Evolutionary conservation across 2,329 filamentous ascomycete species (phyloP), one percentile per base, ranked within the genome.

Genomic region (Trichoderma atroviride): DNA sequence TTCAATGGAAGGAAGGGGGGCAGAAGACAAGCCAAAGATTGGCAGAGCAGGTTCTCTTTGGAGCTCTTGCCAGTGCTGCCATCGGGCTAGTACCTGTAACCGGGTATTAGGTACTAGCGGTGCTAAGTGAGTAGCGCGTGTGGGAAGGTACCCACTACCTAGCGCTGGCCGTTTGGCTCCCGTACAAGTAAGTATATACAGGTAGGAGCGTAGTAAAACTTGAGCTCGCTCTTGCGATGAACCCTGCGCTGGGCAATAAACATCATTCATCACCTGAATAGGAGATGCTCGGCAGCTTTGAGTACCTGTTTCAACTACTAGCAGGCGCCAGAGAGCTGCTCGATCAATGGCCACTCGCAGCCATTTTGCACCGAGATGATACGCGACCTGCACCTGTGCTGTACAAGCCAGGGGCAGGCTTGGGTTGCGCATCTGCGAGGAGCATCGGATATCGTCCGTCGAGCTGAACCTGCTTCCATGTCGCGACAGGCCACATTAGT

Each of bases 361-460:
- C 19, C 2, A n/a, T 40, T 6, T 40, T 11, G n/a, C 24, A 27
- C 52, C 31, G 31, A 43, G 57, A 24, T 37, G 40, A 60, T 31
- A 61, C 59, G 59, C 59, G 29, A n/a, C 40, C 52, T 53, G 59
- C 40, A 52, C 16, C 33, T 4, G 16, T 43, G 19, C 29, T 31
- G 40, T 33, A 24, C 59, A 33, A 29, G 33, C 59, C 27, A 50
- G n/a, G 27, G 13, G 40, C 40, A 62, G 43, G 59, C 19, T 24
- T 14, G 13, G 14, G 4, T 47, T 50, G 47, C 47, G 47, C 47
- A 50, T 50, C 47, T 50, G 33, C 33, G 33, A 35, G 33, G 33
- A 50, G 47, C 47, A 50, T 50, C 60, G 47, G 60, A 53, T 53
- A 63, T 63, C 47, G 60, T 53, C 60, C 47, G 50, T 55, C 29